Conservation (phyloP, 1,284 basidiomycete genomes). For the Ustilago nuda region DNA sequence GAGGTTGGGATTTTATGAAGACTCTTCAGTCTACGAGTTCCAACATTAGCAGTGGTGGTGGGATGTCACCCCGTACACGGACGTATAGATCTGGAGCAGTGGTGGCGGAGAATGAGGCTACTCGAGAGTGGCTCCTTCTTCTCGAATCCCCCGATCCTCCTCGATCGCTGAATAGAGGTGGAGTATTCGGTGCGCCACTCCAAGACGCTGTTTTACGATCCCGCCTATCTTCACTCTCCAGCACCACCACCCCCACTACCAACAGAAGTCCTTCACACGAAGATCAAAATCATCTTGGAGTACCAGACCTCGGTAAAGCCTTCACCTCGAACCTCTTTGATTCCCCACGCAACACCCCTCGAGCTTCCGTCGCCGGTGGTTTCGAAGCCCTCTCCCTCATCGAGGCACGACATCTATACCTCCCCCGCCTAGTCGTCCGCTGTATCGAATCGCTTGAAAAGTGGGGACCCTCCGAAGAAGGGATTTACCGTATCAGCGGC, state of each 20-base stretch:
- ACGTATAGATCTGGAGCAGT: background rate
- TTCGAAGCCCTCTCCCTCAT: slow-evolving; percentile 29
- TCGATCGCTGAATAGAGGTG: background rate
- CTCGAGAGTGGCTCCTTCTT: slow-evolving; percentile 43
- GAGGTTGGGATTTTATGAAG: slow-evolving; percentile 58
- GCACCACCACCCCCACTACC: background rate
- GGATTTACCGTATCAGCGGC: slow-evolving; percentile 66
- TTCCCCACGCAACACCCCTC: slow-evolving; percentile 27
- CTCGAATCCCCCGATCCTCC: slow-evolving; percentile 18
- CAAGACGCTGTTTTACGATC: slow-evolving; percentile 55
- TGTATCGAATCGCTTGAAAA: slow-evolving; percentile 64
- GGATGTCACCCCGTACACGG: slow-evolving; percentile 1
- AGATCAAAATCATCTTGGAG: slow-evolving; percentile 27
- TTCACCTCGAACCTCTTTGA: slow-evolving; percentile 38
- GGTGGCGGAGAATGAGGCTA: slow-evolving; percentile 45
- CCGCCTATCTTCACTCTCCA: slow-evolving; percentile 28
- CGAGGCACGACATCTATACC: slow-evolving; percentile 49
- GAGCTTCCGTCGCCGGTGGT: slow-evolving; percentile 19
- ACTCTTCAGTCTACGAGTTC: slow-evolving; percentile 32
- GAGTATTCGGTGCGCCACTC: slow-evolving; percentile 60
- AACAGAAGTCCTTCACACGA: background rate
- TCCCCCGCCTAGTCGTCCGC: slow-evolving; percentile 61
- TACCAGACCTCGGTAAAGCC: slow-evolving; percentile 46
- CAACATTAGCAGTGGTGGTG: slow-evolving; percentile 3
- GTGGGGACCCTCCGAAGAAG: slow-evolving; percentile 64